Conservation (phyloP, 108 stramenopile species). For the Nitzschia palea region DNA sequence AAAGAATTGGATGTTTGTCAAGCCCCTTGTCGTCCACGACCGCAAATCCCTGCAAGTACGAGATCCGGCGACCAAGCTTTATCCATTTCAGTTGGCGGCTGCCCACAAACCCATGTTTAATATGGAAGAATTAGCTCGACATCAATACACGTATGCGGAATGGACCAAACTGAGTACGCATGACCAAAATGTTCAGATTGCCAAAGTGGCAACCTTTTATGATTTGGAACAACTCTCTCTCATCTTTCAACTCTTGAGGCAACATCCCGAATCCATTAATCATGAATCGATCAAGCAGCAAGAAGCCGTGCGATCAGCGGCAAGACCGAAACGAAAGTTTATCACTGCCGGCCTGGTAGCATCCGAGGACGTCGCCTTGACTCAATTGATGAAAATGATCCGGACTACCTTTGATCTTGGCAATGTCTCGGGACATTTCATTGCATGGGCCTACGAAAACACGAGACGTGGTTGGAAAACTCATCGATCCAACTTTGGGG, state of each 20-base stretch:
- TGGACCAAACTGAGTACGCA: constrained; percentile 25
- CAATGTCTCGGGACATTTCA: constrained; percentile 31
- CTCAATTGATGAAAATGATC: constrained; percentile 21
- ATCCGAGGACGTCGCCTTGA: constrained; percentile 9
- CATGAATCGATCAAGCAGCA: constrained; percentile 1
- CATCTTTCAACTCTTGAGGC: constrained; percentile 23
- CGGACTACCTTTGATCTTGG: constrained; percentile 22
- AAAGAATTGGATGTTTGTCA: constrained; percentile 33
- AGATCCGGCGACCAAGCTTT: constrained; percentile 34
- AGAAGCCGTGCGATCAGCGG: not conserved
- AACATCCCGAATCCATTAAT: constrained; percentile 18
- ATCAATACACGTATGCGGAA: not conserved
- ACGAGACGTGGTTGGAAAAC: constrained; percentile 26
- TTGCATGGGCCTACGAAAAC: constrained; percentile 41
- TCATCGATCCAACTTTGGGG: constrained; percentile 32
- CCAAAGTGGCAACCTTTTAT: constrained; percentile 9
- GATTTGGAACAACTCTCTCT: constrained; percentile 33
- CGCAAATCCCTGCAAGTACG: constrained; percentile 25
- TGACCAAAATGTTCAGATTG: constrained; percentile 16
- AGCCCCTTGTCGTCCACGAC: constrained; percentile 21
- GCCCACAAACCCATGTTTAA: constrained; percentile 1
- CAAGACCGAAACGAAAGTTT: constrained; percentile 11
- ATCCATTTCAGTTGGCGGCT: constrained; percentile 40
- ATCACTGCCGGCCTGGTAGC: constrained; percentile 5
- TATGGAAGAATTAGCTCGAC: constrained; percentile 12